phyloP scores from a whole-genome alignment of 345 rosid species.

The Camelina sativa region DNA sequence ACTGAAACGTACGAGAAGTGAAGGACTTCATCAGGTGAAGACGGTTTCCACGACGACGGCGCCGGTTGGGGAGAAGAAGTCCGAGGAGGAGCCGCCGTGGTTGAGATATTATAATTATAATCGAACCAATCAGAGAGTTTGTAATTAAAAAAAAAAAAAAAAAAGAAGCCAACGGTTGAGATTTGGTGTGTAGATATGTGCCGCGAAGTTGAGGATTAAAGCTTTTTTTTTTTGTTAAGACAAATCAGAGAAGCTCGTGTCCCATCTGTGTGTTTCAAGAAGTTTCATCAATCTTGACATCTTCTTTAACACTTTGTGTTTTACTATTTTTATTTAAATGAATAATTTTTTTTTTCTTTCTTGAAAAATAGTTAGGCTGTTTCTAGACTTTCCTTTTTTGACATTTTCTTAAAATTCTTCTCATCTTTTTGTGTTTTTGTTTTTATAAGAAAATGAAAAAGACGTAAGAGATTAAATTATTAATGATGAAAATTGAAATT shows the following conservation, averaged over 20 bases:
- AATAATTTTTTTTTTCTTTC: conserved; percentile 2
- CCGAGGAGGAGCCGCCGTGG: conserved; percentile 54
- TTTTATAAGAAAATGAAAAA: not conserved
- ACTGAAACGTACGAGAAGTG: conserved; percentile 58
- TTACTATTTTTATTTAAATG: not conserved
- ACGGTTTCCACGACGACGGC: conserved; percentile 29
- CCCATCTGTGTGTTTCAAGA: conserved; percentile 38
- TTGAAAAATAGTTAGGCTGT: conserved; percentile 3
- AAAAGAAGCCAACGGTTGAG: conserved; percentile 21
- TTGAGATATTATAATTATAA: conserved; percentile 44
- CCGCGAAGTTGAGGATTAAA: conserved; percentile 30
- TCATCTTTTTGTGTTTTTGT: not conserved
- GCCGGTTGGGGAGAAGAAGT: conserved; percentile 52
- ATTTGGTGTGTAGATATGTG: conserved; percentile 10
- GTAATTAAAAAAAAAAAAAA: conserved; percentile 38
- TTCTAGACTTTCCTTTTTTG: conserved; percentile 7
- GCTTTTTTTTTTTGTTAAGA: not conserved
- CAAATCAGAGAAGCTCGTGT: conserved; percentile 32
- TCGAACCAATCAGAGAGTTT: conserved; percentile 56
- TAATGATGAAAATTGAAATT: not conserved
- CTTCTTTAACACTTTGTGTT: conserved; percentile 20
- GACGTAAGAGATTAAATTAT: not conserved
- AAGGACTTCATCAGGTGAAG: conserved; percentile 20
- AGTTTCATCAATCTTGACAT: conserved; percentile 42
- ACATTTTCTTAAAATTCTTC: not conserved